These are phyloP conservation scores for Lichtheimia ramosa DNA, from an alignment of 371 early-diverging fungal species.

Conservation along the genomic window DNA sequence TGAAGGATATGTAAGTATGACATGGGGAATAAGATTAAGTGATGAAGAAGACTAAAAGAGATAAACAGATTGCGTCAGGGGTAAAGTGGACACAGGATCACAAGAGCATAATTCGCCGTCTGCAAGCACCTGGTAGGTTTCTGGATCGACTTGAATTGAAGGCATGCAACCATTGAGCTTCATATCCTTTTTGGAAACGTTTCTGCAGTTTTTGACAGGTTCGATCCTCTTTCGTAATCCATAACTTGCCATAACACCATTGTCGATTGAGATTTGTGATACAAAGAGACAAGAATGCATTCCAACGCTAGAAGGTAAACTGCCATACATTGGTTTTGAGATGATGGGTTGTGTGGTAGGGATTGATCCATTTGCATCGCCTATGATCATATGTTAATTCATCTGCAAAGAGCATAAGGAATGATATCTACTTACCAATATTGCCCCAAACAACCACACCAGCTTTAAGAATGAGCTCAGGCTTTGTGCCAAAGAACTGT, in stretches of 20 bases:
- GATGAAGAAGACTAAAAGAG: slow-evolving; percentile 59
- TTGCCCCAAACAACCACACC: slow-evolving; percentile 81
- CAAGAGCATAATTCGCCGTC: slow-evolving; percentile 73
- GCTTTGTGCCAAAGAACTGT: slow-evolving; percentile 86
- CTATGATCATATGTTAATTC: slow-evolving; percentile 23
- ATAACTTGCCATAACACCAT: slow-evolving; percentile 55
- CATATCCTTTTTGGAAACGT: slow-evolving; percentile 82
- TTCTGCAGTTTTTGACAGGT: slow-evolving; percentile 76
- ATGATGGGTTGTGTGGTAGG: slow-evolving; percentile 90
- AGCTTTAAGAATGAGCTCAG: slow-evolving; percentile 82
- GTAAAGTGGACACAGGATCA: slow-evolving; percentile 69
- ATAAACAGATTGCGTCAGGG: slow-evolving; percentile 73
- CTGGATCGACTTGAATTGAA: slow-evolving; percentile 82
- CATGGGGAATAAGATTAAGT: too few relatives aligned
- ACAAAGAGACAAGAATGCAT: slow-evolving; percentile 75
- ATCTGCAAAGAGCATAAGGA: not conserved
- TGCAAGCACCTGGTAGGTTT: slow-evolving; percentile 83
- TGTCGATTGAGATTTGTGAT: slow-evolving; percentile 69
- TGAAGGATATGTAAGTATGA: too few relatives aligned
- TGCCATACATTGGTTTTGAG: slow-evolving; percentile 83
- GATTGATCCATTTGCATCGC: slow-evolving; percentile 19
- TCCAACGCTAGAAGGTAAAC: slow-evolving; percentile 56
- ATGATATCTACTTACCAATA: slow-evolving; percentile 36
- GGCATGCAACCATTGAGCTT: slow-evolving; percentile 79
- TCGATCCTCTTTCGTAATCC: slow-evolving; percentile 67